Evolutionary conservation across 73 alveolate genomes (phyloP), one percentile per base, ranked within the genome.

Genomic region (Urostyla sp.): DNA sequence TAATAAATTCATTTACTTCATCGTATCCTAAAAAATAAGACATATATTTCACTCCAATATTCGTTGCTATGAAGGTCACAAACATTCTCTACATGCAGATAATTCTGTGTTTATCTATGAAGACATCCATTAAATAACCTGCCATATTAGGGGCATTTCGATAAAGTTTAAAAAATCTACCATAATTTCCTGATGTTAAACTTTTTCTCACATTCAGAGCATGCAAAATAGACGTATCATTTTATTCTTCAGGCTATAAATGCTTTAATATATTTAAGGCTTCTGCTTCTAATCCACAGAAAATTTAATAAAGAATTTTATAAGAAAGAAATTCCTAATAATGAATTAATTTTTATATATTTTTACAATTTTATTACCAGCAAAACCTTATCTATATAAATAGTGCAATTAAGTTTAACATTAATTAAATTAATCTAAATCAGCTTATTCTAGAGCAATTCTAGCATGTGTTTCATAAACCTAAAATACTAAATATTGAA

Each of bases 381-480:
- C 57, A 8, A 82, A 26, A 16, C 97, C 97, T 28, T 26, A 52
- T 15, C 80, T 66, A 49, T 90, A 92, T 30, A 92, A 76, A 7
- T 90, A 84, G 35, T 69, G 80, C 11, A 92, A 80, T 83, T 81
- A 75, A 26, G 96, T 91, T 58, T 93, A 89, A 48, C 98, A 92
- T 60, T 91, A 78, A 72, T 90, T 93, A 72, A 90, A 92, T 24
- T 91, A 54, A 35, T 87, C 94, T 48, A 92, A 66, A 82, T 92
- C 98, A 8, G 88, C 91, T 32, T 87, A 75, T 80, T 92, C 96
- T 18, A 92, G 83, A 20, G 95, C 92, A 24, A 92, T 92, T 67
- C 95, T 86, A 16, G 98, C 98, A 80, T 92, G 92, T 30, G 94
- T 81, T 57, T 92, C 96, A 75, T 91, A 92, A 0, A 90, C 98